phyloP scores from a whole-genome alignment of 495 filamentous ascomycete species.

The Endocarpon pusillum region DNA sequence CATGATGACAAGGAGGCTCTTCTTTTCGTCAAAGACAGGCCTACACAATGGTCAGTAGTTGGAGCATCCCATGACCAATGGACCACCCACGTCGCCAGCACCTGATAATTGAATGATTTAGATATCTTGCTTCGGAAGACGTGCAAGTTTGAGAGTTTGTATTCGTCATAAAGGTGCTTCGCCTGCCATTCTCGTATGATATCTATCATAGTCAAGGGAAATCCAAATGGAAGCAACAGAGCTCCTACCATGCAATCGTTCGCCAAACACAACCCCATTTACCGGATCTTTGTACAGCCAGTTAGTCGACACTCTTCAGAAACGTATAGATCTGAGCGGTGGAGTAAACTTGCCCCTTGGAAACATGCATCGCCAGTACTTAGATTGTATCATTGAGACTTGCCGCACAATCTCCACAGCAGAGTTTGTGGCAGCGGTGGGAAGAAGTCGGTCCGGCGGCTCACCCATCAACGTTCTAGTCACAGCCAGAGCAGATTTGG shows the following conservation, averaged over 20 bases:
- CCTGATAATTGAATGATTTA: conserved; percentile 72
- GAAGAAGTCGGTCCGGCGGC: conserved; percentile 57
- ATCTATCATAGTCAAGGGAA: conserved; percentile 26
- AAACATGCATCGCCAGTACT: conserved; percentile 42
- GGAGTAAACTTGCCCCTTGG: no score
- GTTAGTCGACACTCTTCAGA: no score
- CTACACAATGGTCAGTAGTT: conserved; percentile 16
- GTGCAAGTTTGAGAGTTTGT: conserved; percentile 56
- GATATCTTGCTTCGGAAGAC: conserved; percentile 55
- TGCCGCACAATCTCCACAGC: conserved; percentile 32
- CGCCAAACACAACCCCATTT: conserved; percentile 18
- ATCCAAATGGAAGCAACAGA: neutral
- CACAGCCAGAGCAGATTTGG: conserved; percentile 78
- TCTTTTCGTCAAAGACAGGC: conserved; percentile 30
- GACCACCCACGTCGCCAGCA: conserved; percentile 56
- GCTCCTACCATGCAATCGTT: conserved; percentile 36
- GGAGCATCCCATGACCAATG: conserved; percentile 14
- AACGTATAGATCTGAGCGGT: no score
- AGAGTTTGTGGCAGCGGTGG: conserved; percentile 22
- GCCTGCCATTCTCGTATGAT: conserved; percentile 59
- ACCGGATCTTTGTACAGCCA: conserved; percentile 19
- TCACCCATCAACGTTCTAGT: conserved; percentile 89
- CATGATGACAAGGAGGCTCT: conserved; percentile 56
- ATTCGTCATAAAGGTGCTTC: conserved; percentile 45
- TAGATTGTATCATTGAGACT: conserved; percentile 38